Conservation (phyloP, 2,329 filamentous ascomycete genomes). For the Chrysoporthe cubensis region DNA sequence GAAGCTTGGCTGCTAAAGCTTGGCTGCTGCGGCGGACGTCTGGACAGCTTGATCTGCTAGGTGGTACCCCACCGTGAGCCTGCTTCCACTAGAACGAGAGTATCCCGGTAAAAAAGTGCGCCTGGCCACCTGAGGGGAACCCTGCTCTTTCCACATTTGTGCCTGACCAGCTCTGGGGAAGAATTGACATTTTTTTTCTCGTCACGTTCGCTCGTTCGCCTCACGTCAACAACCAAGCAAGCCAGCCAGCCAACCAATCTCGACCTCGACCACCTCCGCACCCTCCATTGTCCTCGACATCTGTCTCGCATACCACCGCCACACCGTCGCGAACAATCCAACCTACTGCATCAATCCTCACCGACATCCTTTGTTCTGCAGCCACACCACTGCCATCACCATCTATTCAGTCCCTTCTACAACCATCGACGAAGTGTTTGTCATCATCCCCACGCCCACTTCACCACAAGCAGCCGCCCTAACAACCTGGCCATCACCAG, state of each 20-base stretch:
- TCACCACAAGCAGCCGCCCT: neutral
- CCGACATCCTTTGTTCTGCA: neutral
- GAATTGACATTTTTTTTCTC: constrained; percentile 14
- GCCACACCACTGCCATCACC: neutral
- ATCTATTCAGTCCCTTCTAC: neutral
- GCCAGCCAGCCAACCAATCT: neutral
- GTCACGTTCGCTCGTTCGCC: constrained; percentile 8
- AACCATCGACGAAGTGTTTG: neutral
- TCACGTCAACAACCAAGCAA: neutral
- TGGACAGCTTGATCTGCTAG: constrained; percentile 4
- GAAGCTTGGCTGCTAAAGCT: neutral
- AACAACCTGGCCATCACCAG: neutral
- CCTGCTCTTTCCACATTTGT: constrained; percentile 17
- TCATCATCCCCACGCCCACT: constrained; percentile 12
- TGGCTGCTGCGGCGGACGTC: neutral
- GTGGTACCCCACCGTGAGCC: neutral
- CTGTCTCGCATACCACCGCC: constrained; percentile 1
- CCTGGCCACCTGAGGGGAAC: constrained; percentile 13
- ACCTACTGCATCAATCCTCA: neutral
- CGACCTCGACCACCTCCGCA: neutral
- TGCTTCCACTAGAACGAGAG: neutral
- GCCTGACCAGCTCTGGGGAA: constrained; percentile 13
- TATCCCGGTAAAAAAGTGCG: neutral
- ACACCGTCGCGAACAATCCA: neutral
- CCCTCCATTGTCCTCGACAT: neutral